Evolutionary conservation across 345 rosid species (phyloP).

Genomic region (Psidium guajava): DNA sequence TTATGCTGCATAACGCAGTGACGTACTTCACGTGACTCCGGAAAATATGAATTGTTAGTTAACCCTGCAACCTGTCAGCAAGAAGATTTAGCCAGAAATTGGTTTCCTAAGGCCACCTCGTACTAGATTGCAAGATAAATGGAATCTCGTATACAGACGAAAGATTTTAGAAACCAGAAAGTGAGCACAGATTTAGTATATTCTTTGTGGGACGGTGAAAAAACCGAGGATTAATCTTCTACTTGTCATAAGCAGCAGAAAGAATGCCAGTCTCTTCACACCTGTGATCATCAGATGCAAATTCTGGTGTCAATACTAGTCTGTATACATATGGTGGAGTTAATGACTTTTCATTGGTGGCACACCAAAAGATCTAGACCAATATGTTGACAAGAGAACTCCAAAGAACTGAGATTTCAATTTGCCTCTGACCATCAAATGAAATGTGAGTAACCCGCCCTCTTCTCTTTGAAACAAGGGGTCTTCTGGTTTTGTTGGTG

Average conservation of each 20-base stretch:
- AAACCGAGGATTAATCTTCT: not conserved
- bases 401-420: too few species aligned
- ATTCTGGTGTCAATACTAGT: not conserved
- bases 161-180: not conserved
- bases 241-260: not conserved
- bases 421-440: too few species aligned
- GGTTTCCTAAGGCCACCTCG: not conserved
- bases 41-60: constrained; percentile 75
- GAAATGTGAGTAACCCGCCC: too few species aligned
- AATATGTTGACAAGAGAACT: not conserved
- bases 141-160: not conserved
- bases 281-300: not conserved
- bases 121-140: not conserved
- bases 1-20: constrained; percentile 67
- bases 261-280: not conserved
- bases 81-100: not conserved
- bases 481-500: too few species aligned
- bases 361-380: too few species aligned
- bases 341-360: too few species aligned
- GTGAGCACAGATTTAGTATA: not conserved
- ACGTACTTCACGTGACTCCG: constrained; percentile 72
- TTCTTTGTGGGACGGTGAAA: not conserved
- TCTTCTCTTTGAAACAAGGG: too few species aligned
- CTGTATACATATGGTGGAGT: not conserved
- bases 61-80: constrained; percentile 74